Conservation (phyloP, 2,329 filamentous ascomycete genomes). For the Sclerotinia subarctica region DNA sequence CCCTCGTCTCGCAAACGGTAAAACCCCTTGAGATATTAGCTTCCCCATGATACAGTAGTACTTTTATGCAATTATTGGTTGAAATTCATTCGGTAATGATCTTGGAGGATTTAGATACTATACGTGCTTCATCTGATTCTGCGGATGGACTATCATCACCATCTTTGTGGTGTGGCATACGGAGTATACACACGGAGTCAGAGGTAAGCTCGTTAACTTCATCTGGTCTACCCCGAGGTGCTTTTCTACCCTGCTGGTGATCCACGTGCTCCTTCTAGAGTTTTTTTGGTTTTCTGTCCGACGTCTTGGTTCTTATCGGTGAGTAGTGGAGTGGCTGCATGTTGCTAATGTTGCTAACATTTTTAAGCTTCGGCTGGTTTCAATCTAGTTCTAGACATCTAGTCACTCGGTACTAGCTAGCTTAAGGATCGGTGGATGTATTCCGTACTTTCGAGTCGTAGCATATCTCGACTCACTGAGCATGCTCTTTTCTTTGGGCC, state of each 20-base stretch:
- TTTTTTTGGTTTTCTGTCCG: not conserved
- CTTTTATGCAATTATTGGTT: not conserved
- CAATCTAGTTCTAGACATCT: not conserved
- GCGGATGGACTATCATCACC: not conserved
- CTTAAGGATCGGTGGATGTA: not conserved
- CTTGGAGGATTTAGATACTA: not conserved
- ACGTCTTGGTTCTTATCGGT: not conserved
- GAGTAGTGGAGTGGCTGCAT: slow-evolving; percentile 1
- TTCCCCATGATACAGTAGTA: not conserved
- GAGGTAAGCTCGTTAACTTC: not conserved
- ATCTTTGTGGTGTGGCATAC: not conserved
- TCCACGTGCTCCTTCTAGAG: slow-evolving; percentile 11
- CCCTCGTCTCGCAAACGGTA: not conserved
- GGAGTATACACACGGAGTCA: not conserved
- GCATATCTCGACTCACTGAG: not conserved
- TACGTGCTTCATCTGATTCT: not conserved
- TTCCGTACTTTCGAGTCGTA: too few species aligned
- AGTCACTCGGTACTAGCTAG: not conserved
- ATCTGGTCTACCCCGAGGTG: slow-evolving; percentile 7
- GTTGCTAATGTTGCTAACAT: not conserved
- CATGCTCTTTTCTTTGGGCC: not conserved
- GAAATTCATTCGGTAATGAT: not conserved
- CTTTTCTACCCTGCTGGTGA: not conserved
- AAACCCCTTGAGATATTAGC: not conserved
- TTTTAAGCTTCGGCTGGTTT: not conserved